Evolutionary conservation across 2,329 filamentous ascomycete species (phyloP), one percentile per base, ranked within the genome.

Genomic region (Fusarium globosum): DNA sequence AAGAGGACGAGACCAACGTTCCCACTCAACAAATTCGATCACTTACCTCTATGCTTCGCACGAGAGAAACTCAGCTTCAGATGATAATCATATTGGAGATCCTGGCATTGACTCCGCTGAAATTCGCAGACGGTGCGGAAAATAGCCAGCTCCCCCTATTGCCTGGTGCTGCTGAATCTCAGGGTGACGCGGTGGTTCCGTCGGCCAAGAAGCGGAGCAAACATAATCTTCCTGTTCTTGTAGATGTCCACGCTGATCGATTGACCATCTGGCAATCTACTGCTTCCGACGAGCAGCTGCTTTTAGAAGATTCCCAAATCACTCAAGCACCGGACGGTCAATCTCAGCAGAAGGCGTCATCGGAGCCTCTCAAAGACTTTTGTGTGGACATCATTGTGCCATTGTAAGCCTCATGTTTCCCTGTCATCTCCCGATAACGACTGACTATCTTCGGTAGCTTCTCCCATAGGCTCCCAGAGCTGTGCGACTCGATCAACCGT

Each of bases 191-290:
- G 18, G 74, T 78, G 11, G 66, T 77, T 41, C 65, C 77, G 10
- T 53, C 72, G 14, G 64, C 74, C 63, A 91, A 89, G 80, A 93
- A 92, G 75, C 82, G 86, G 41, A 89, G 83, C 79, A 89, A 89
- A 63, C 88, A 92, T 72, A 90, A 94, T 74, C 83, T 94, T 12
- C 86, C 87, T 2, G 83, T 90, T 13, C 85, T 94, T 26, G 84
- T 95, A 9, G 93, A 96, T 77, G 85, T 94, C 1, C 88, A 95
- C 58, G 89, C 94, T 13, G 94, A 96, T 80, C 90, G 92, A 52
- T 84, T 96, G 30, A 94, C 92, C 76, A 96, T 96, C 68, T 96
- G 93, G 93, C 92, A 95, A 78, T 94, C 93, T 7, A 91, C 93
- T 13, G 90, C 91, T 41, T 83, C 90, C 28, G 89, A 92, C 71